These are phyloP conservation scores for Penicillium sp. DNA, from an alignment of 2,329 filamentous ascomycete genomes.

Conservation along the genomic window DNA sequence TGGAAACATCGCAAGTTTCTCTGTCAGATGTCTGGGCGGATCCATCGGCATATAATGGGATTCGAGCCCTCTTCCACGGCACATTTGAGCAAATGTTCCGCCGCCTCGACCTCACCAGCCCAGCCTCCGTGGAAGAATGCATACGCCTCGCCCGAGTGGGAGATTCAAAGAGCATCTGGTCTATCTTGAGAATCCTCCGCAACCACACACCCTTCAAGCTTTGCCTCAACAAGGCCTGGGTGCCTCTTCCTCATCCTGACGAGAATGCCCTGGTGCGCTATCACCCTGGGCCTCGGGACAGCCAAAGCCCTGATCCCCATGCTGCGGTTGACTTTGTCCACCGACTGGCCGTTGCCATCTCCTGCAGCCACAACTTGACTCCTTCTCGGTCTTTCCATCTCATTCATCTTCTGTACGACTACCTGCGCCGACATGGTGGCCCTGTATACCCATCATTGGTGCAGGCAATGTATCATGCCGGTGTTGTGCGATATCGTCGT, in stretches of 20 bases:
- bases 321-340: slow-evolving; percentile 48
- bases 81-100: slow-evolving; percentile 35
- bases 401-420: slow-evolving; percentile 51
- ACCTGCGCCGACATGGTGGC: slow-evolving; percentile 45
- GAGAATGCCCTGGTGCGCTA: slow-evolving; percentile 32
- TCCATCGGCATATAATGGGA: slow-evolving; percentile 29
- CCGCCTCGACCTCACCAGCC: slow-evolving; percentile 38
- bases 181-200: slow-evolving; percentile 37
- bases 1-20: slow-evolving; percentile 31
- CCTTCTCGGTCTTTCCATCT: slow-evolving; percentile 49
- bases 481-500: slow-evolving; percentile 48
- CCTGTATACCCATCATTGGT: slow-evolving; percentile 48
- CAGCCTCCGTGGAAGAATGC: slow-evolving; percentile 33
- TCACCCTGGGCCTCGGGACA: slow-evolving; percentile 22
- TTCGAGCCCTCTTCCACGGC: slow-evolving; percentile 29
- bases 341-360: slow-evolving; percentile 48
- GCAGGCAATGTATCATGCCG: slow-evolving; percentile 54
- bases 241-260: slow-evolving; percentile 23
- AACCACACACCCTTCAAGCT: slow-evolving; percentile 43
- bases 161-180: slow-evolving; percentile 29
- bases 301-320: slow-evolving; percentile 34
- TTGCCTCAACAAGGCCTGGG: slow-evolving; percentile 38
- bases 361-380: slow-evolving; percentile 38
- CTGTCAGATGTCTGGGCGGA: slow-evolving; percentile 34
- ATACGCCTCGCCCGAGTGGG: slow-evolving; percentile 36